phyloP scores from a whole-genome alignment of 2,329 filamentous ascomycete species.

The Calonectria henricotiae region DNA sequence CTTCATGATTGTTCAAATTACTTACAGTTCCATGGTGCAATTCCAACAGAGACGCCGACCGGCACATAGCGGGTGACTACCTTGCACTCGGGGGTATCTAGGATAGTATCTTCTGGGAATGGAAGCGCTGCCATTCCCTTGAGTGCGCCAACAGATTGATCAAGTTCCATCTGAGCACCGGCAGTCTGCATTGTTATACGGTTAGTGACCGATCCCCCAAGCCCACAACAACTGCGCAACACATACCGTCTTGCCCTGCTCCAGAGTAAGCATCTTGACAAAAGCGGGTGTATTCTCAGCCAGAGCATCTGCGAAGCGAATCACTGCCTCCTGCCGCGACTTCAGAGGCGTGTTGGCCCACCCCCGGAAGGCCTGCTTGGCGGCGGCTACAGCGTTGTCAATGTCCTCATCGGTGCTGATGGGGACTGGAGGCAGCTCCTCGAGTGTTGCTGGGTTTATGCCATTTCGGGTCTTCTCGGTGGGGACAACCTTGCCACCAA shows the following conservation, averaged over 20 bases:
- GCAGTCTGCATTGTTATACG: not conserved
- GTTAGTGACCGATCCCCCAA: not conserved
- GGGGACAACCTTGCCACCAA: constrained; percentile 60
- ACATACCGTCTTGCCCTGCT: constrained; percentile 36
- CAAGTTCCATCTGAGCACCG: constrained; percentile 9
- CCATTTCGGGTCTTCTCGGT: constrained; percentile 64
- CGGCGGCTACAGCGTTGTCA: constrained; percentile 66
- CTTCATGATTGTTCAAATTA: not conserved
- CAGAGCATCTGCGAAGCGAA: constrained; percentile 31
- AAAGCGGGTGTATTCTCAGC: constrained; percentile 38
- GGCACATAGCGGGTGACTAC: constrained; percentile 30
- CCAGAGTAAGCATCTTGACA: constrained; percentile 30
- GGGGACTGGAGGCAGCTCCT: constrained; percentile 68
- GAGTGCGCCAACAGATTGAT: constrained; percentile 3
- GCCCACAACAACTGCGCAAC: too few relatives aligned
- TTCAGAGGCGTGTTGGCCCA: constrained; percentile 62
- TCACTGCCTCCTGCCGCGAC: constrained; percentile 52
- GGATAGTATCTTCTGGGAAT: constrained; percentile 29
- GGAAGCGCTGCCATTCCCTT: constrained; percentile 23
- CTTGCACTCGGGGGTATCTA: constrained; percentile 22
- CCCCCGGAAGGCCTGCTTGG: constrained; percentile 63
- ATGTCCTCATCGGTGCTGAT: constrained; percentile 66
- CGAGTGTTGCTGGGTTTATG: constrained; percentile 68
- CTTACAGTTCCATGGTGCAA: constrained; percentile 36
- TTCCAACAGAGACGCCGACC: constrained; percentile 31